These are phyloP conservation scores for Artemisia argyi DNA, from an alignment of 129 eudicot species.

Conservation along the genomic window DNA sequence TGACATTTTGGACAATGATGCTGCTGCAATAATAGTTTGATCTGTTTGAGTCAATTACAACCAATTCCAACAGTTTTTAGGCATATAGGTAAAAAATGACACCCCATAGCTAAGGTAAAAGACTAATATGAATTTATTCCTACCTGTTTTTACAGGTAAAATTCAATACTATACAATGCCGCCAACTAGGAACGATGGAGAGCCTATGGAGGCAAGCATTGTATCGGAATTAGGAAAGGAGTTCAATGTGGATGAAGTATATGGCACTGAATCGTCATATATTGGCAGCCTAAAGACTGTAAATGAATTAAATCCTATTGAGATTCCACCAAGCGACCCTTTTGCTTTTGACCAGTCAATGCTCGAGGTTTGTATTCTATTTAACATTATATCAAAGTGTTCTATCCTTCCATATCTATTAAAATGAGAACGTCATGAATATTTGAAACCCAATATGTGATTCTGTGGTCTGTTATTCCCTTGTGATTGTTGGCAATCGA, in stretches of 20 bases:
- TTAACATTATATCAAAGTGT: background rate
- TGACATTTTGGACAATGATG: slow-evolving; percentile 67
- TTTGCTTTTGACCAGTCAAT: slow-evolving; percentile 60
- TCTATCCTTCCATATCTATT: background rate
- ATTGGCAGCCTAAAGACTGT: slow-evolving; percentile 90
- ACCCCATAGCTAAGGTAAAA: background rate
- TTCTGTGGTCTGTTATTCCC: no score
- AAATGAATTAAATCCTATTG: slow-evolving; percentile 67
- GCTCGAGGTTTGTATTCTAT: slow-evolving; percentile 68
- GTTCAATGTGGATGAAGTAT: slow-evolving; percentile 81
- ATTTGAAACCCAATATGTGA: background rate
- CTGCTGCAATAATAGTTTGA: slow-evolving; percentile 63
- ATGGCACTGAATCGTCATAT: slow-evolving; percentile 79
- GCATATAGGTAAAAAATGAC: no score
- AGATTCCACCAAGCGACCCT: slow-evolving; percentile 74
- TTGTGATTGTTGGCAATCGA: no score
- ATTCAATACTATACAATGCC: slow-evolving; percentile 94
- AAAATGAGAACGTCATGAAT: background rate
- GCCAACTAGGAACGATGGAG: slow-evolving; percentile 64
- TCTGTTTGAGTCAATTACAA: no score
- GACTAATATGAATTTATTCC: background rate
- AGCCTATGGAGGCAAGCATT: slow-evolving; percentile 57
- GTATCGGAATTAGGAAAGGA: slow-evolving; percentile 71
- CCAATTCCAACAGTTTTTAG: no score
- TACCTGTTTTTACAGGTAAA: slow-evolving; percentile 50